Base-by-base conservation (phyloP, 2,329 filamentous ascomycete species). In the Xylaria sp. region DNA sequence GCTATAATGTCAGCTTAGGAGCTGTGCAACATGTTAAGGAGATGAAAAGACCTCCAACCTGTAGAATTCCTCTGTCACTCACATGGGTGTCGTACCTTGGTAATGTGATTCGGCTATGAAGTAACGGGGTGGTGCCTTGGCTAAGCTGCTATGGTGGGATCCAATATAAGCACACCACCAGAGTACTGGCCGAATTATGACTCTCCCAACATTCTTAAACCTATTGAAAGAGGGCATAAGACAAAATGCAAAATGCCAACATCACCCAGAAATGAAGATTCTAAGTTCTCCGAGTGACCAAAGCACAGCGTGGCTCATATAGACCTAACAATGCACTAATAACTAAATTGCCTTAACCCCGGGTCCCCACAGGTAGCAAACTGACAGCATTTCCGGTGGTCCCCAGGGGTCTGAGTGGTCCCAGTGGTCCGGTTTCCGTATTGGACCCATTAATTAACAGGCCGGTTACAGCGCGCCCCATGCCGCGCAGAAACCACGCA, bases 351-450 rank as follows among this genome's bases (percentile, higher is more conserved):
- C 8, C 33, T 36, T 36, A 2, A 7, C 33, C 33, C 33, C 33
- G 33, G 9, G n/a, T 55, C 31, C 15, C 36, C 13, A 9, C 33
- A 43, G 5, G 41, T 36, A 10, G 52, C 33, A 18, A 10, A 25
- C 13, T 18, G 55, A 6, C 20, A 28, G 20, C 18, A 31, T 13
- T 23, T 20, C 31, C 46, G 9, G n/a, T 13, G 15, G 25, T 41
- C 36, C 41, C 41, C 41, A 43, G 41, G 12, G 13, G 41, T 15
- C 5, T 46, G 55, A 49, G 39, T 54, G 25, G 46, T 15, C 5
- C 55, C 62, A 49, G 39, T 54, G 25, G 46, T 23, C 36, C 46
- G 55, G 48, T 49, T 55, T 43, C 46, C 63, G 48, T 23, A 13
- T 12, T 18, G 3, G 54, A 13, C 31, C 54, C 61, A 49, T 15